These are phyloP conservation scores for Ganoderma sinense DNA, from an alignment of 1,284 basidiomycete species.

Conservation along the genomic window DNA sequence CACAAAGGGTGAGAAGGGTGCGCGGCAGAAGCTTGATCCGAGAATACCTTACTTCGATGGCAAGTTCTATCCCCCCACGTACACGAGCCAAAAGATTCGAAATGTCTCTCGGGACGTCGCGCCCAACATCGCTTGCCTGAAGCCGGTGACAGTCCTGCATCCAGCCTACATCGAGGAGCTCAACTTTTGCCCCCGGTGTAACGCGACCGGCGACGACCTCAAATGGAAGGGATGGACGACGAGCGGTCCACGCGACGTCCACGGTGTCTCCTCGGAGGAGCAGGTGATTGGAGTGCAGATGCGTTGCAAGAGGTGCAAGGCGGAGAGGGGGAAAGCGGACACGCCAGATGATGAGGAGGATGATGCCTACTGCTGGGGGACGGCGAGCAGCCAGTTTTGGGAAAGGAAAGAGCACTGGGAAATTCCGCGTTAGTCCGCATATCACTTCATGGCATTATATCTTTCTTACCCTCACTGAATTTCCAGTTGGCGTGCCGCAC, in stretches of 20 bases:
- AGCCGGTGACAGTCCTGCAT: constrained; percentile 26
- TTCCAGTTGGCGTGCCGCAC: neutral
- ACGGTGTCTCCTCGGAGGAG: constrained; percentile 23
- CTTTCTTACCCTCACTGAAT: neutral
- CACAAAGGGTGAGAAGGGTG: neutral
- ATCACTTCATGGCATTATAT: neutral
- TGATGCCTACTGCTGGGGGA: constrained; percentile 4
- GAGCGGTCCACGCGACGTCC: constrained; percentile 24
- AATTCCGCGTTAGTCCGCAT: neutral
- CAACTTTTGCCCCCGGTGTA: constrained; percentile 20
- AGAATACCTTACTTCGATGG: neutral
- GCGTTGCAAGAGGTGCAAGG: constrained; percentile 23
- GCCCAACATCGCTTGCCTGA: constrained; percentile 22
- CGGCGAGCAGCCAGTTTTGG: neutral
- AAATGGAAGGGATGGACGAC: constrained; percentile 22
- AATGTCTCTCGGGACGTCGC: neutral
- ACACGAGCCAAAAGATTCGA: neutral
- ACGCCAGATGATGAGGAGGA: neutral
- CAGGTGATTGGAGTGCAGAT: constrained; percentile 25
- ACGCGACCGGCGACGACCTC: neutral
- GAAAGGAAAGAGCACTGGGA: constrained; percentile 6
- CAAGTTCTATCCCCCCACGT: neutral
- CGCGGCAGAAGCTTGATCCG: neutral
- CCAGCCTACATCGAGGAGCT: constrained; percentile 12
- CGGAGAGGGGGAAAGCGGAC: neutral